Evolutionary conservation across 768 basidiomycete species (phyloP), one percentile per base, ranked within the genome.

Genomic region (Podaxis sp.): DNA sequence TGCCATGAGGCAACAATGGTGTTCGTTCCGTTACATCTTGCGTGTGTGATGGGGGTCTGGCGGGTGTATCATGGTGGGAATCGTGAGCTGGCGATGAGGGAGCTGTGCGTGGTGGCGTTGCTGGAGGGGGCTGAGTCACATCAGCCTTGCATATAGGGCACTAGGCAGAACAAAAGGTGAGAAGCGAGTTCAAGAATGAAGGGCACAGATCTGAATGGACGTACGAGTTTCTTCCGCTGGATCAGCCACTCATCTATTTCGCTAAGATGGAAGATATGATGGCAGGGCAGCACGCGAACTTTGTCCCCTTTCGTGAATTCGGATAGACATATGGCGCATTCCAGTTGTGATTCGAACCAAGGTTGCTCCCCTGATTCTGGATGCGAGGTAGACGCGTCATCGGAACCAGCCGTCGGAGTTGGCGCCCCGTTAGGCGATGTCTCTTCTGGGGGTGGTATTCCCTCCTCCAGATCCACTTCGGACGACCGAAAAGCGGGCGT

Each of bases 161-260:
- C 94, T 96, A 66, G 0, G 59, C 63, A 64, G 47, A 37, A 57
- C 57, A 29, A 65, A 59, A 29, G 37, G 59, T 63, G 60, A 52
- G 63, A 49, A 37, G 1, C 54, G 36, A 55, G 24, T 17, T 36
- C 8, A 64, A 47, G 61, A 38, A 63, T 19, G 37, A 43, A n/a
- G 1, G 36, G 36, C 37, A 19, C 56, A 46, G 63, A 29, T 57
- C 55, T 27, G 41, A 62, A 13, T 80, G 11, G 17, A 54, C 90
- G 70, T 70, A 96, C 95, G 74, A 96, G 75, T 79, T 97, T 97
- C 80, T 95, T 93, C 73, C 93, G 85, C 64, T 90, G 87, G 60
- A 96, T 89, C 63, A 98, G 76, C 96, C 96, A 98, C 66, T 89
- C 83, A 72, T 95, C 94, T 41, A 97, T 85, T 72, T 98, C 96